Base-by-base conservation (phyloP, 108 stramenopile species). In the Skeletonema potamos region DNA sequence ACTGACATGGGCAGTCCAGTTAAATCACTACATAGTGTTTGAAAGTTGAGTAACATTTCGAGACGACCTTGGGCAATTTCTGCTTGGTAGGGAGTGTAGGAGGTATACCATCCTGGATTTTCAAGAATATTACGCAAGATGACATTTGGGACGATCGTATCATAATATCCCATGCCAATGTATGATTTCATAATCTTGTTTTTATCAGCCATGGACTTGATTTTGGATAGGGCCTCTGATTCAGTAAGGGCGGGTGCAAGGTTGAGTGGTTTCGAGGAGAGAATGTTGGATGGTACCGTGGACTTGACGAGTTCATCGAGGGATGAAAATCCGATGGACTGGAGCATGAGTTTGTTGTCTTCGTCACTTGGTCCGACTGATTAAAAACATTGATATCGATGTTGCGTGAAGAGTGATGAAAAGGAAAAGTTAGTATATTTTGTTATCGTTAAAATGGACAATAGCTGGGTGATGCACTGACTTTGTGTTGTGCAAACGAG, bases 31-130 rank as follows among this genome's bases (percentile, higher is more conserved):
- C 98, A 96, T 37, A 99, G 70, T 3, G 99, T 99, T 81, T 99
- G 99, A 77, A 98, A 99, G 76, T 99, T 99, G 27, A 99, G 88
- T 34, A 99, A 85, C 88, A 97, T 97, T 86, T 99, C 96, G 11
- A 99, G 83, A 28, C 99, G 95, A 17, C 99, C 99, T 86, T 99
- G 99, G 0, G 96, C 92, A 68, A 99, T 99, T 79, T 99, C 99
- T 0, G 99, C 98, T 81, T 99, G 99, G 79, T 99, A 99, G 20
- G 99, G 99, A 12, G 98, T 99, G 85, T 98, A 98, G 27, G 97
- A 90, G 6, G 98, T 99, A 85, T 99, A 97, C 99, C 99, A 99
- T 0, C 97, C 99, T 1, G 99, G 98, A 84, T 99, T 99, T 84
- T 99, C 99, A 51, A 99, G 83, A 81, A 99, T 89, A 86, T 99